These are phyloP conservation scores for Colletotrichum limetticola DNA, from an alignment of 2,329 filamentous ascomycete species.

Conservation along the genomic window DNA sequence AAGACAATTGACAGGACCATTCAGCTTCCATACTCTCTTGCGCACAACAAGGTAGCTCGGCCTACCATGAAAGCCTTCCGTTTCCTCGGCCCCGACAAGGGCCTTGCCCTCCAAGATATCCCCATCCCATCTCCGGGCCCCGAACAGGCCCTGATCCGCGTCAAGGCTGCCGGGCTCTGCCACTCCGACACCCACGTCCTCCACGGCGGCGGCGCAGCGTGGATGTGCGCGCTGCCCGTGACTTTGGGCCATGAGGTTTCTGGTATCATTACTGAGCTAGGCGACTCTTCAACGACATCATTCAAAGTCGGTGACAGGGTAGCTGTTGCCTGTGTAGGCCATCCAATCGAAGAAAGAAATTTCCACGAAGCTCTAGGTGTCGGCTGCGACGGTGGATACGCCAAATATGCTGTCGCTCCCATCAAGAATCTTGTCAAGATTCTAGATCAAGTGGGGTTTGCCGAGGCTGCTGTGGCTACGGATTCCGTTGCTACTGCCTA, in stretches of 20 bases:
- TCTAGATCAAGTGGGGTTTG: constrained; percentile 3
- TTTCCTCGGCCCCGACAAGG: constrained; percentile 12
- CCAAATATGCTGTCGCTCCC: constrained; percentile 17
- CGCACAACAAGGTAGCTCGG: not conserved
- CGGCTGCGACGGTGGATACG: constrained; percentile 23
- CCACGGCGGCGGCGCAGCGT: constrained; percentile 25
- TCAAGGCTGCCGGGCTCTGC: constrained; percentile 30
- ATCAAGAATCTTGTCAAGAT: constrained; percentile 14
- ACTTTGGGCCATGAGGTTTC: constrained; percentile 27
- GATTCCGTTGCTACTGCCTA: constrained; percentile 28
- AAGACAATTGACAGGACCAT: too few relatives aligned
- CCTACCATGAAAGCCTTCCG: constrained; percentile 21
- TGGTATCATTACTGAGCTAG: not conserved
- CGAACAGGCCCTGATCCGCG: not conserved
- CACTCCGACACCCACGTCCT: constrained; percentile 33
- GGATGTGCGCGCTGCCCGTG: constrained; percentile 25
- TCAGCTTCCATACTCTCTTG: too few relatives aligned
- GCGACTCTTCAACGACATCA: not conserved
- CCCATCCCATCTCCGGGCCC: not conserved
- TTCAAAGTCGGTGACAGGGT: constrained; percentile 18
- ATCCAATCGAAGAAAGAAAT: constrained; percentile 17
- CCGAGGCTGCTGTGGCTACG: constrained; percentile 15
- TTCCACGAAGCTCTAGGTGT: constrained; percentile 23
- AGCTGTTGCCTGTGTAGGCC: constrained; percentile 26
- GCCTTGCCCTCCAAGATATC: constrained; percentile 12